Conservation (phyloP, 83 land plant species). For the Diphasiastrum complanatum region DNA sequence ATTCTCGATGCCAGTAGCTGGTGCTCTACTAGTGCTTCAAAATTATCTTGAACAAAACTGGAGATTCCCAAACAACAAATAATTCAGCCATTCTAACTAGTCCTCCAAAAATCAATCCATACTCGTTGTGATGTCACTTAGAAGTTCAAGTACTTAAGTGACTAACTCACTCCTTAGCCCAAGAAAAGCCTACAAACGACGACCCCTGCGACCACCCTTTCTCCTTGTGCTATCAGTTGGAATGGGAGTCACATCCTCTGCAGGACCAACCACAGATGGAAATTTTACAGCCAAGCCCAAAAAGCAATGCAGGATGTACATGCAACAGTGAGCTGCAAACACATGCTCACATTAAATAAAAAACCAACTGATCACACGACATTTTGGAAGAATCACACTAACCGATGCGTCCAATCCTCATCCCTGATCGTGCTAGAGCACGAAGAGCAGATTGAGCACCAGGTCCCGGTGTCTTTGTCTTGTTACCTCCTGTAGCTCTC, state of each 20-base stretch:
- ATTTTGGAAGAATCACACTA: neutral
- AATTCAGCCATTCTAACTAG: too few species aligned
- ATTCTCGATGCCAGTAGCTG: too few species aligned
- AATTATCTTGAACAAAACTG: too few species aligned
- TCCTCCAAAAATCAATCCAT: too few species aligned
- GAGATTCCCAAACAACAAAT: too few species aligned
- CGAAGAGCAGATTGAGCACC: conserved; percentile 79
- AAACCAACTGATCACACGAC: neutral
- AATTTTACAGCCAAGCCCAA: too few species aligned
- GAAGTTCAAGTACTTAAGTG: too few species aligned
- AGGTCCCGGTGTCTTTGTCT: conserved; percentile 74
- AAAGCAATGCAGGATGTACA: too few species aligned
- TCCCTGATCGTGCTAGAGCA: conserved; percentile 77
- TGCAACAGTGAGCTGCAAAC: neutral
- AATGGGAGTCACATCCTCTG: conserved; percentile 44
- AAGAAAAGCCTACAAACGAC: too few species aligned
- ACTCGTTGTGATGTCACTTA: too few species aligned
- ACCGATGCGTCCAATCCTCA: conserved; percentile 81
- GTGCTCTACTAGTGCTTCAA: too few species aligned
- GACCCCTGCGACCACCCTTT: conserved; percentile 48
- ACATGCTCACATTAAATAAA: neutral
- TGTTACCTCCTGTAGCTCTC: conserved; percentile 75
- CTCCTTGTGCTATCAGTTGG: conserved; percentile 39
- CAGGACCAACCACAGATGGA: neutral
- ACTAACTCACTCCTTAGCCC: too few species aligned